Percentiles rank a stretch among this genome's conserved stretches.
Conservation (phyloP, 2,329 filamentous ascomycete species). For the Mycosphaerella arachidis region DNA sequence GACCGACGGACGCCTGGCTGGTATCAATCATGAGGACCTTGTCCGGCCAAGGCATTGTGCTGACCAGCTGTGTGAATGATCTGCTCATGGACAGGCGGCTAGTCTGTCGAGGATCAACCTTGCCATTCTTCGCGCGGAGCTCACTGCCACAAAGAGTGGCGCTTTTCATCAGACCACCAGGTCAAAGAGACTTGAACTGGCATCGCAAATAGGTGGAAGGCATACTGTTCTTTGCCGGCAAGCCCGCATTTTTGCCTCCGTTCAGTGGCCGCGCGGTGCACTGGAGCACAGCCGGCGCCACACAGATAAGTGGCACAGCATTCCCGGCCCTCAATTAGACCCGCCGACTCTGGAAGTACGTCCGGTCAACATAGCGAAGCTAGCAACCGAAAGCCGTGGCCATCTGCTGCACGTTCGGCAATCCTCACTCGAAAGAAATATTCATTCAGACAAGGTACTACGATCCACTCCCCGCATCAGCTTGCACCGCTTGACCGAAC, state of each 20-base stretch:
- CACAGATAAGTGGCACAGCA: conserved; percentile 1
- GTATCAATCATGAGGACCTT: neutral
- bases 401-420: conserved; percentile 13
- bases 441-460: conserved; percentile 5
- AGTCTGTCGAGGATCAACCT: neutral
- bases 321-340: conserved; percentile 5
- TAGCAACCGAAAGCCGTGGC: conserved; percentile 8
- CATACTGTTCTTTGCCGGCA: neutral
- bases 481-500: neutral
- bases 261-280: neutral
- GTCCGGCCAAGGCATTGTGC: neutral
- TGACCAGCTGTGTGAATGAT: neutral
- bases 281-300: neutral
- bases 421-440: conserved; percentile 8
- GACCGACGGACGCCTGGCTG: neutral
- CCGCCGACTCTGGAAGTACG: conserved; percentile 14
- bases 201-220: too few relatives aligned
- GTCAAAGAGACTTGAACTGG: too few relatives aligned
- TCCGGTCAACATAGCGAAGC: conserved; percentile 5
- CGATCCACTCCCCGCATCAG: conserved; percentile 1
- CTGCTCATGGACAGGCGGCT: neutral
- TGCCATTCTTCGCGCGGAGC: neutral
- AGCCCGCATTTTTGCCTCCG: neutral
- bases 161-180: too few relatives aligned
- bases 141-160: neutral